Evolutionary conservation across 2,329 filamentous ascomycete genomes (phyloP), one percentile per base, ranked within the genome.

Genomic region (Leptodontidium sp.): DNA sequence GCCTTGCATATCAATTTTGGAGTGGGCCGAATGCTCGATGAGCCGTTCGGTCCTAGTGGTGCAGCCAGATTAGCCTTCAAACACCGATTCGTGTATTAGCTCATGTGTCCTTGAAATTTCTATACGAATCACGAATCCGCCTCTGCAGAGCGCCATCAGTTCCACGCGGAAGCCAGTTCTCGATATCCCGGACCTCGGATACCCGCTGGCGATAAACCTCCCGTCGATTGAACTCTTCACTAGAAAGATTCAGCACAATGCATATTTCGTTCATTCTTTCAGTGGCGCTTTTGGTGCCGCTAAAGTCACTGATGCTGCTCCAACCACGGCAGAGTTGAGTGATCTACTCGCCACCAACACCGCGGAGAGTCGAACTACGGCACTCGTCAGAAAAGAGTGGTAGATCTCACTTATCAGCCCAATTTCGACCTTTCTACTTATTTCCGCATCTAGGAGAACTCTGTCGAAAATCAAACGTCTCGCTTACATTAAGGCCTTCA

Each of bases 331-430:
- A 38, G 14, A 57, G 53, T 32, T 40, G 17, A 40, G 17, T 26
- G 32, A 40, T 0, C 4, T 57, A 8, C 9, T 57, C 32, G 32
- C 15, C 21, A 21, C 15, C 53, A 38, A 15, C 7, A 12, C 15
- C 17, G 1, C 35, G 17, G 52, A 38, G n/a, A 2, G 45, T 40
- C 65, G 49, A 32, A 21, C 57, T 7, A 7, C 47, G 7, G 47
- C 57, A 29, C 47, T 67, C 12, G 65, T 67, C 12, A 50, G 65
- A 17, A 63, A 63, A 57, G 50, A 67, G 63, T 67, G 65, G 59
- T 67, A 58, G 26, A 24, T 57, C 24, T 53, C 57, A 38, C 17
- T 26, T 35, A 5, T 8, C 17, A n/a, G 17, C n/a, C 17, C 7
- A 8, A n/a, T 49, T 6, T 8, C 11, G 43, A 45, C 7, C 17